Evolutionary conservation across 1,139 yeast species (phyloP).

Genomic region (Hanseniaspora uvarum): DNA sequence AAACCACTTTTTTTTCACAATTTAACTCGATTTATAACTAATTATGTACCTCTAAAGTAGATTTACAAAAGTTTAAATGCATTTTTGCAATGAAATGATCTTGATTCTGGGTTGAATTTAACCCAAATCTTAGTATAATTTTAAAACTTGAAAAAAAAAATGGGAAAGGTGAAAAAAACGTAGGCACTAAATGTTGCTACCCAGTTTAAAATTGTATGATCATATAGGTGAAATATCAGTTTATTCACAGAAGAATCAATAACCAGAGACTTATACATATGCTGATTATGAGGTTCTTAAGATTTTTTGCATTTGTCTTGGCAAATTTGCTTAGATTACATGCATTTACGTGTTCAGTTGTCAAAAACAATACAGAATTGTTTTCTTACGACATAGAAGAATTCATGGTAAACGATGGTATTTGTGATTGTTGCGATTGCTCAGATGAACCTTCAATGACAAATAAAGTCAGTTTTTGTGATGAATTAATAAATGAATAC

Average conservation of each 20-base stretch:
- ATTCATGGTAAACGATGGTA: slow-evolving; percentile 72
- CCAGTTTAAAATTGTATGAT: no score
- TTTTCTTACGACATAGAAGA: slow-evolving; percentile 26
- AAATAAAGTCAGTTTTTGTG: slow-evolving; percentile 36
- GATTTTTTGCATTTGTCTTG: neutral
- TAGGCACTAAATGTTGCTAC: no score
- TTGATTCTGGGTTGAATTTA: no score
- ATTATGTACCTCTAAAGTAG: no score
- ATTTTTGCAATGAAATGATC: no score
- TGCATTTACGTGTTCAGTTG: neutral
- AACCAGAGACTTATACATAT: neutral
- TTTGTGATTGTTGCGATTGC: slow-evolving; percentile 98
- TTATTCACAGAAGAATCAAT: neutral
- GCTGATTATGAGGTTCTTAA: neutral
- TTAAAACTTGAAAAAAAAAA: no score
- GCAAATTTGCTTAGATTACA: neutral
- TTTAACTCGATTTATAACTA: no score
- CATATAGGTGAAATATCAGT: no score
- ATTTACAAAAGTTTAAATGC: no score
- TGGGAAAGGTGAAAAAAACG: no score
- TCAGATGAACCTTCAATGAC: slow-evolving; percentile 67
- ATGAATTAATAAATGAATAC: slow-evolving; percentile 29
- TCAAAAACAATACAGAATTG: neutral
- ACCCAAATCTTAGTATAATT: no score
- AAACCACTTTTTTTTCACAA: no score